Conservation (phyloP, 2,329 filamentous ascomycete genomes). For the Xylariaceae sp. region DNA sequence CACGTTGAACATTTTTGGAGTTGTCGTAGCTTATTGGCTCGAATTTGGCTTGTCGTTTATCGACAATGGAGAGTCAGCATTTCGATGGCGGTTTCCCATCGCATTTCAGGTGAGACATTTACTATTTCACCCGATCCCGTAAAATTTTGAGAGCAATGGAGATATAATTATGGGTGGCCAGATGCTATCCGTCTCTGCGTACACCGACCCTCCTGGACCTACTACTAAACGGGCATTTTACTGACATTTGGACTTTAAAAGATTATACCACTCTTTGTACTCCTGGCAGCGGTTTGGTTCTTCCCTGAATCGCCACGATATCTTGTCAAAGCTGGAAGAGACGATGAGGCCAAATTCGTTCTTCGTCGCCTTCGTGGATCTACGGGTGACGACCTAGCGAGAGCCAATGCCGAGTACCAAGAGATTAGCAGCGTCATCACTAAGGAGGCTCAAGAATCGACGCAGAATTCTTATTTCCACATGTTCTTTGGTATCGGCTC, state of each 20-base stretch:
- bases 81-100: slow-evolving; percentile 25
- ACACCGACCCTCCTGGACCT: too few relatives aligned
- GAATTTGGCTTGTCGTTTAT: slow-evolving; percentile 66
- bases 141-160: too few relatives aligned
- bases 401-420: slow-evolving; percentile 68
- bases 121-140: too few relatives aligned
- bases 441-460: slow-evolving; percentile 66
- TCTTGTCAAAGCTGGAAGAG: slow-evolving; percentile 69
- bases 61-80: slow-evolving; percentile 16
- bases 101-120: slow-evolving; percentile 19
- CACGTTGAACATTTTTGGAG: slow-evolving; percentile 75
- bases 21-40: slow-evolving; percentile 68
- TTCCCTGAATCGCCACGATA: slow-evolving; percentile 74
- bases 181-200: too few relatives aligned
- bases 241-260: neutral
- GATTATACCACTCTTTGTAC: slow-evolving; percentile 65
- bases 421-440: slow-evolving; percentile 71
- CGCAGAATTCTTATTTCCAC: slow-evolving; percentile 63
- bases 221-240: neutral
- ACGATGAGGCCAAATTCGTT: slow-evolving; percentile 72
- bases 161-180: too few relatives aligned
- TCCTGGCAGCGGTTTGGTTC: slow-evolving; percentile 66
- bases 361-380: slow-evolving; percentile 68
- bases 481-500: slow-evolving; percentile 74
- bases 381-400: slow-evolving; percentile 56